Percentiles rank a stretch among this genome's conserved stretches.
Evolutionary conservation across 2,329 filamentous ascomycete species (phyloP).

Genomic region (Aspergillus unguis): DNA sequence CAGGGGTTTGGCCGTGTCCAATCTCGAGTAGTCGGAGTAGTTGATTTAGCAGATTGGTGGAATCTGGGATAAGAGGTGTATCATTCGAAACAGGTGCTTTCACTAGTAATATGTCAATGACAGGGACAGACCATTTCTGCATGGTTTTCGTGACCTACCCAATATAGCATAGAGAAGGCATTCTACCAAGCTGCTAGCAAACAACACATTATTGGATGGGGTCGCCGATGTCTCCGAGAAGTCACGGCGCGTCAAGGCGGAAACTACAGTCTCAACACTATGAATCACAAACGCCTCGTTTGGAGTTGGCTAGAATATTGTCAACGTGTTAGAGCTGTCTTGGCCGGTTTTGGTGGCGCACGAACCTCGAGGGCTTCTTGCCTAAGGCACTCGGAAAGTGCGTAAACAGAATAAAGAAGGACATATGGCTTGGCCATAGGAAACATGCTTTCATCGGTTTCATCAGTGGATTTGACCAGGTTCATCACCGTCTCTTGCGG

Average conservation of each 20-base stretch:
- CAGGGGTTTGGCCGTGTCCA: constrained; percentile 18
- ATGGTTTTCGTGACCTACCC: constrained; percentile 39
- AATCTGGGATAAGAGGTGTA: constrained; percentile 33
- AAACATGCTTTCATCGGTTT: constrained; percentile 62
- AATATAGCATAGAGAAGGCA: constrained; percentile 55
- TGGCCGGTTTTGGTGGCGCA: neutral
- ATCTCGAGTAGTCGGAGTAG: constrained; percentile 36
- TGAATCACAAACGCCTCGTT: constrained; percentile 40
- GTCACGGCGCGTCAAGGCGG: constrained; percentile 58
- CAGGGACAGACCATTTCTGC: neutral
- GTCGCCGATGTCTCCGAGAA: constrained; percentile 48
- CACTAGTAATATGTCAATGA: constrained; percentile 19
- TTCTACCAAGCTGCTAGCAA: constrained; percentile 56
- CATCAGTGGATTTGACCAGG: constrained; percentile 54
- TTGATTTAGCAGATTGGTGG: constrained; percentile 33
- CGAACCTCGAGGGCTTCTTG: constrained; percentile 40
- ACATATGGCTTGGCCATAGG: constrained; percentile 67
- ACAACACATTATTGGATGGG: constrained; percentile 47
- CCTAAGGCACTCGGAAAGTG: constrained; percentile 61
- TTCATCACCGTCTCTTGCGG: constrained; percentile 61
- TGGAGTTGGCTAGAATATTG: constrained; percentile 27
- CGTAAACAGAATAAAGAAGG: constrained; percentile 68
- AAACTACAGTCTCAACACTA: constrained; percentile 54
- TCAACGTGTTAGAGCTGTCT: too few species aligned
- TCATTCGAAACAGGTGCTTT: constrained; percentile 25